Conservation (phyloP, 352 stramenopile species). For the Phytopythium boreale region DNA sequence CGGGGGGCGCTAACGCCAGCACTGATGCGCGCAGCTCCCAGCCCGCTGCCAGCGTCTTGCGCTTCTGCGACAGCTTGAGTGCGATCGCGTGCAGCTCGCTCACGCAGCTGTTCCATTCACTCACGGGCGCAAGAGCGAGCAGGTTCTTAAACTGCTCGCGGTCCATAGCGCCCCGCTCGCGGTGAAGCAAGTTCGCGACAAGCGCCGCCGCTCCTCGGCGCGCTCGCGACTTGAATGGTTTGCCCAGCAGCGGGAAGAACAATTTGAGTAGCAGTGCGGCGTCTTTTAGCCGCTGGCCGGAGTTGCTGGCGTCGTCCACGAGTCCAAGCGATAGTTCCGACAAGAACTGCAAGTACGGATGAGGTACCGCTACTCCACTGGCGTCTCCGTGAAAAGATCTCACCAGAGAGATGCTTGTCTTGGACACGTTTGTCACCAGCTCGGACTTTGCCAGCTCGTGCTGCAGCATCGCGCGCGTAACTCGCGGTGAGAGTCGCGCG, state of each 20-base stretch:
- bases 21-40: slow-evolving; percentile 56
- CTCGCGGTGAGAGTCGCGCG: slow-evolving; percentile 17
- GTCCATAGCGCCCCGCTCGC: slow-evolving; percentile 33
- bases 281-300: slow-evolving; percentile 29
- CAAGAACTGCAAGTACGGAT: slow-evolving; percentile 41
- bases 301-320: background rate
- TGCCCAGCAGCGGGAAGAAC: slow-evolving; percentile 44
- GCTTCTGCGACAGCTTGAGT: slow-evolving; percentile 38
- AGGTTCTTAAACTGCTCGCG: slow-evolving; percentile 12
- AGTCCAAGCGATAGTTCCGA: slow-evolving; percentile 37
- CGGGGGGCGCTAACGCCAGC: slow-evolving; percentile 43
- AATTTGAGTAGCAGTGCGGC: slow-evolving; percentile 40
- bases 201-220: slow-evolving; percentile 39
- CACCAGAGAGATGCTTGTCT: background rate
- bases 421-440: slow-evolving; percentile 9
- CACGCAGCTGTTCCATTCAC: slow-evolving; percentile 61
- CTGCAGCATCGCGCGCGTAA: slow-evolving; percentile 30
- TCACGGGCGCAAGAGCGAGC: slow-evolving; percentile 24
- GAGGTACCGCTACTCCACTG: slow-evolving; percentile 6
- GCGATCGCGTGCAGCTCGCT: slow-evolving; percentile 55
- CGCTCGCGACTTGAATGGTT: slow-evolving; percentile 45
- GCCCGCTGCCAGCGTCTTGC: slow-evolving; percentile 34
- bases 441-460: slow-evolving; percentile 24
- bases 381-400: background rate
- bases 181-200: slow-evolving; percentile 33